A percentile compares a stretch with the other conserved stretches of the same genome.
phyloP scores from a whole-genome alignment of 2,329 filamentous ascomycete genomes.

The Westerdykella ornata region DNA sequence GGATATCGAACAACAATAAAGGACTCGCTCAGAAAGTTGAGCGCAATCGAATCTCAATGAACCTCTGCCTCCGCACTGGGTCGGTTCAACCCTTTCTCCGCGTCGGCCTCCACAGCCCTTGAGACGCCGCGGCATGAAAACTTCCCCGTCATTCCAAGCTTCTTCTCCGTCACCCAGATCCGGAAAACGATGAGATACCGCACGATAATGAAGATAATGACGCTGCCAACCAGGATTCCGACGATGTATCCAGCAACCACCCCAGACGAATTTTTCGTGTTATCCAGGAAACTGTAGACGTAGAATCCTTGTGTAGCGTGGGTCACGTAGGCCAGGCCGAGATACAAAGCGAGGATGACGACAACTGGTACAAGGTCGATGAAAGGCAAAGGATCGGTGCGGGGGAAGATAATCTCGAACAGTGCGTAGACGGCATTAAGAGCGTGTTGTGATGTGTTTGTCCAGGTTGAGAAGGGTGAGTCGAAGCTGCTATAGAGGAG shows the following conservation, averaged over 20 bases:
- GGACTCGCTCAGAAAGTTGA: no score
- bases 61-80: no score
- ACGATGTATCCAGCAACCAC: conserved; percentile 60
- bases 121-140: conserved; percentile 3
- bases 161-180: conserved; percentile 41
- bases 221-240: conserved; percentile 36
- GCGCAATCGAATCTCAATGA: no score
- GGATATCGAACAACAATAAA: no score
- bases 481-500: conserved; percentile 34
- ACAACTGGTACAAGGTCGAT: conserved; percentile 62
- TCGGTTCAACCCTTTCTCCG: no score
- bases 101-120: no score
- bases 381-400: conserved; percentile 57
- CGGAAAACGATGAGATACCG: conserved; percentile 36
- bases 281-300: conserved; percentile 71
- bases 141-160: conserved; percentile 38
- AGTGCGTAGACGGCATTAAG: conserved; percentile 68
- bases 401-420: conserved; percentile 65
- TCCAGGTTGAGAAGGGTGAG: conserved; percentile 41
- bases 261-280: conserved; percentile 42
- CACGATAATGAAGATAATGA: conserved; percentile 40
- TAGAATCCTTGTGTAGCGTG: conserved; percentile 64
- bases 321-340: conserved; percentile 68
- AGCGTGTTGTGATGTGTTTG: conserved; percentile 65
- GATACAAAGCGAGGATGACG: conserved; percentile 64